Percentiles rank a stretch among this genome's conserved stretches.
Conservation (phyloP, 1,284 basidiomycete genomes). For the Anthracocystis setariae region DNA sequence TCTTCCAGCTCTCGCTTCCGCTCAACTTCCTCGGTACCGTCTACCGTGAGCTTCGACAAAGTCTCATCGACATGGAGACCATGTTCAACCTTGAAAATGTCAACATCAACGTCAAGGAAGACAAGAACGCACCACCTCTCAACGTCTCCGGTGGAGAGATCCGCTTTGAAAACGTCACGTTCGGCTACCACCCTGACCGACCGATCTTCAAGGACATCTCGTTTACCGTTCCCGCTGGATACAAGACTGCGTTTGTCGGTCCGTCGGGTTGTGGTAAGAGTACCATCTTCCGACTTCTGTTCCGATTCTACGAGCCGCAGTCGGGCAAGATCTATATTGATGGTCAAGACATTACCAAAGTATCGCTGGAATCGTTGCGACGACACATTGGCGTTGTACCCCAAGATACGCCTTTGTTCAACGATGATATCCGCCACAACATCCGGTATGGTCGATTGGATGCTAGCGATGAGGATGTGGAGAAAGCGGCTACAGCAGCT, state of each 20-base stretch:
- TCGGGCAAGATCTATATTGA: slow-evolving; percentile 84
- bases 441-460: slow-evolving; percentile 90
- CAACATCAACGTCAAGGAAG: slow-evolving; percentile 81
- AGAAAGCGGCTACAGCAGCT: slow-evolving; percentile 82
- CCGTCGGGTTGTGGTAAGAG: slow-evolving; percentile 98
- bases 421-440: slow-evolving; percentile 93
- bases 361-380: slow-evolving; percentile 80
- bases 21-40: slow-evolving; percentile 97
- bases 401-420: slow-evolving; percentile 97
- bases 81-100: slow-evolving; percentile 90
- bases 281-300: slow-evolving; percentile 91
- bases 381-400: slow-evolving; percentile 89
- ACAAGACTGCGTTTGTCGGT: slow-evolving; percentile 94
- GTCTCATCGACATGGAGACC: slow-evolving; percentile 94
- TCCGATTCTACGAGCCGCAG: slow-evolving; percentile 89
- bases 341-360: slow-evolving; percentile 82
- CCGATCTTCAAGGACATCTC: slow-evolving; percentile 81
- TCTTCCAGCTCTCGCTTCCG: slow-evolving; percentile 94
- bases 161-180: slow-evolving; percentile 89
- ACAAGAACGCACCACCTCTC: slow-evolving; percentile 76
- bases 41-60: slow-evolving; percentile 94
- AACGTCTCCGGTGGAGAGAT: slow-evolving; percentile 82
- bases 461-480: slow-evolving; percentile 88
- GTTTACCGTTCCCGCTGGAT: slow-evolving; percentile 93
- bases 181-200: slow-evolving; percentile 88